Conservation (phyloP, 805 yeast genomes). For the Wickerhamomyces sydowiorum region DNA sequence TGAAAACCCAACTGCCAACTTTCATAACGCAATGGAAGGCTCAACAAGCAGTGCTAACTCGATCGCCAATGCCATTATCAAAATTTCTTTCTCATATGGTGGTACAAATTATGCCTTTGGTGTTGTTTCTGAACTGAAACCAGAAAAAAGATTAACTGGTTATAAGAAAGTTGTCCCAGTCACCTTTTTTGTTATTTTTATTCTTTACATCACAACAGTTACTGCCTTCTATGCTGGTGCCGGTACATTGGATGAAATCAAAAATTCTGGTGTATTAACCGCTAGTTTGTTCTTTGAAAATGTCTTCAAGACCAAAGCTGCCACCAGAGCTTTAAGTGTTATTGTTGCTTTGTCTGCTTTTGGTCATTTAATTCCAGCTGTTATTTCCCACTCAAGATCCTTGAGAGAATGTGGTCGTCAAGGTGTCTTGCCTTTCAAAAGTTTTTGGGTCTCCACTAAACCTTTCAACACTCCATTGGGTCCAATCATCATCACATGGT, state of each 20-base stretch:
- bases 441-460: conserved; percentile 36
- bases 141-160: conserved; percentile 21
- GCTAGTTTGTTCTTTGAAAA: conserved; percentile 27
- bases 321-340: conserved; percentile 40
- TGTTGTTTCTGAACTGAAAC: conserved; percentile 31
- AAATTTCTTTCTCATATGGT: conserved; percentile 38
- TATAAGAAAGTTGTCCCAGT: conserved; percentile 25
- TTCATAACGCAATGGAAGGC: conserved; percentile 33
- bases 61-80: conserved; percentile 37
- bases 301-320: conserved; percentile 29
- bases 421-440: conserved; percentile 41
- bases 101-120: conserved; percentile 36
- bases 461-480: conserved; percentile 45
- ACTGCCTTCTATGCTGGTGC: conserved; percentile 32
- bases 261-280: conserved; percentile 25
- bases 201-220: conserved; percentile 27
- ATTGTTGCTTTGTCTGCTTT: conserved; percentile 44
- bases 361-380: conserved; percentile 43
- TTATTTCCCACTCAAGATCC: conserved; percentile 44
- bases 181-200: conserved; percentile 26
- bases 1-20: conserved; percentile 27
- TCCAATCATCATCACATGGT: conserved; percentile 67
- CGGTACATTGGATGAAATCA: conserved; percentile 21
- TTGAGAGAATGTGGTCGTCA: conserved; percentile 46
- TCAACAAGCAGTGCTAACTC: conserved; percentile 37